A percentile compares a stretch with the other conserved stretches of the same genome.
Evolutionary conservation across 2,329 filamentous ascomycete species (phyloP).

Genomic region (Colletotrichum sp.): DNA sequence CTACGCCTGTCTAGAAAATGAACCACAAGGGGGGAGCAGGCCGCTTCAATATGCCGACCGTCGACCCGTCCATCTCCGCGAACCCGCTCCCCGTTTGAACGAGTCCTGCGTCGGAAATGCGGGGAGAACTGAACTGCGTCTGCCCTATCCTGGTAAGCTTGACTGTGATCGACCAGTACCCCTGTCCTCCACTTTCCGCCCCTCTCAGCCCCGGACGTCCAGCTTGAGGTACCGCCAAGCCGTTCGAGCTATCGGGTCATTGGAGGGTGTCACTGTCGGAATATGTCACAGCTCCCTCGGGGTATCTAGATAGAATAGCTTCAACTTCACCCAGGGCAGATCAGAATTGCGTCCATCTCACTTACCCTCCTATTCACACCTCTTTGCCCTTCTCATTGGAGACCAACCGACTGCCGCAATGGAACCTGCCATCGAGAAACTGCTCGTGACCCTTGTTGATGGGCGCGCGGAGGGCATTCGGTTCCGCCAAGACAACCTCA

Average conservation of each 20-base stretch:
- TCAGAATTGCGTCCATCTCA: neutral
- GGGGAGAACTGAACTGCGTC: neutral
- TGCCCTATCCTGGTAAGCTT: neutral
- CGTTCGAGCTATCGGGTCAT: neutral
- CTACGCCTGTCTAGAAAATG: neutral
- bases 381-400: neutral
- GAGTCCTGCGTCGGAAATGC: neutral
- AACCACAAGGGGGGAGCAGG: neutral
- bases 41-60: slow-evolving; percentile 15
- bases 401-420: neutral
- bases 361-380: neutral
- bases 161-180: neutral
- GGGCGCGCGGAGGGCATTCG: slow-evolving; percentile 48
- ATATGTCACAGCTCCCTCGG: neutral
- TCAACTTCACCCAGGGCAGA: neutral
- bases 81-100: neutral
- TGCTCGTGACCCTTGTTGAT: slow-evolving; percentile 47
- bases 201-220: neutral
- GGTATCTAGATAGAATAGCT: neutral
- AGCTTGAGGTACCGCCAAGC: neutral
- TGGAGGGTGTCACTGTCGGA: neutral
- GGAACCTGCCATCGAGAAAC: slow-evolving; percentile 14
- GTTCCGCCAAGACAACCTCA: slow-evolving; percentile 50
- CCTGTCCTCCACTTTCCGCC: slow-evolving; percentile 18
- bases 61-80: neutral